These are phyloP conservation scores for Cordia subcordata DNA, from an alignment of 257 asterid species.

Conservation along the genomic window DNA sequence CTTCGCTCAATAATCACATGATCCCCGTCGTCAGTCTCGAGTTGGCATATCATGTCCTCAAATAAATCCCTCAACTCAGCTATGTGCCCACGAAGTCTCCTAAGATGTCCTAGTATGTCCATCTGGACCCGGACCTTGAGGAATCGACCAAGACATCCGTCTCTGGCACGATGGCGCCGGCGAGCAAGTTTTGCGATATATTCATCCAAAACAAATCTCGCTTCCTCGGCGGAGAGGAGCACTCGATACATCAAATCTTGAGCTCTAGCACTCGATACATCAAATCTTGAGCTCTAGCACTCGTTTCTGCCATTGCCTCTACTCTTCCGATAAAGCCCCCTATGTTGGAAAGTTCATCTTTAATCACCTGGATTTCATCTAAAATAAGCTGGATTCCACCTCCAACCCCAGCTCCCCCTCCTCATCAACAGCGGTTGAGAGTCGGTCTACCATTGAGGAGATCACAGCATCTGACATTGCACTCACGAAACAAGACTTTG, in stretches of 20 bases:
- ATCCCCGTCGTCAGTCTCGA: no score
- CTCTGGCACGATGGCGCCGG: no score
- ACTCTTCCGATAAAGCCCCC: slow-evolving; percentile 29
- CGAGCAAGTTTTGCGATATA: no score
- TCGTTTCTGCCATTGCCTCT: slow-evolving; percentile 25
- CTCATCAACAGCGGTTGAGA: slow-evolving; percentile 10
- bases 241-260: slow-evolving; percentile 29
- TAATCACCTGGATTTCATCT: slow-evolving; percentile 15
- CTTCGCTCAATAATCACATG: neutral
- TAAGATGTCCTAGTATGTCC: no score
- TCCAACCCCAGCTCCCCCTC: slow-evolving; percentile 9
- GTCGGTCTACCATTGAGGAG: slow-evolving; percentile 10
- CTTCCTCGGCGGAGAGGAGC: neutral
- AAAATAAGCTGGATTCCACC: no score
- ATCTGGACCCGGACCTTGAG: no score
- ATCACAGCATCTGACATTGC: slow-evolving; percentile 17
- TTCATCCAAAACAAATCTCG: no score
- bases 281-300: slow-evolving; percentile 27
- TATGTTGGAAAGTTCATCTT: slow-evolving; percentile 23
- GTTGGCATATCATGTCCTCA: no score
- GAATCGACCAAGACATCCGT: no score
- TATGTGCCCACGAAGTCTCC: no score
- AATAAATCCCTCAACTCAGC: no score
- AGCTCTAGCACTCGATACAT: slow-evolving; percentile 29
- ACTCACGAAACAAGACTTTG: no score